Percentiles rank a stretch among this genome's conserved stretches.
Evolutionary conservation across 2,329 filamentous ascomycete species (phyloP).

Genomic region (Aspergillus chevalieri): DNA sequence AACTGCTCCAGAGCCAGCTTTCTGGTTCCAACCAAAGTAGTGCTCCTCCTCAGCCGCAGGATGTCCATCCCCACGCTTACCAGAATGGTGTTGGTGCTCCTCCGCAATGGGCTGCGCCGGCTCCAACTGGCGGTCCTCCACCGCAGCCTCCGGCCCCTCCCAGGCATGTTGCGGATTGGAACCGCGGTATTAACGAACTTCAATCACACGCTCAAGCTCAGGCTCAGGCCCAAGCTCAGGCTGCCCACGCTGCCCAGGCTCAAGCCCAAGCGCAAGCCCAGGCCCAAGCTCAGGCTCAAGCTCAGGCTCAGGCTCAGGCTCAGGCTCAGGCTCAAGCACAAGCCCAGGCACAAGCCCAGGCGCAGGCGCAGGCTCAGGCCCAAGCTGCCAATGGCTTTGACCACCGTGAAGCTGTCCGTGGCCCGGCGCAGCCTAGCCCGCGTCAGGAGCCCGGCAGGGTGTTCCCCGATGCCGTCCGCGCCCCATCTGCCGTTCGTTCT

Average conservation of each 20-base stretch:
- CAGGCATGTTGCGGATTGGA: conserved; percentile 56
- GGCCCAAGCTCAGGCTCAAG: conserved; percentile 32
- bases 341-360: conserved; percentile 41
- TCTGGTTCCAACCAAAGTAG: conserved; percentile 63
- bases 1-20: conserved; percentile 74
- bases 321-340: conserved; percentile 32
- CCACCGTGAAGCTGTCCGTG: conserved; percentile 65
- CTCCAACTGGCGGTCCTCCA: conserved; percentile 41
- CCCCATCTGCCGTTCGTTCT: conserved; percentile 52
- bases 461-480: conserved; percentile 61
- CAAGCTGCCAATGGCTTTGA: conserved; percentile 74
- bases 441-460: conserved; percentile 63
- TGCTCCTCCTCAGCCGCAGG: conserved; percentile 73
- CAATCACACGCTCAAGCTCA: conserved; percentile 49
- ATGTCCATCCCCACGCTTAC: conserved; percentile 92
- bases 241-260: conserved; percentile 3
- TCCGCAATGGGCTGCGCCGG: conserved; percentile 81
- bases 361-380: conserved; percentile 18
- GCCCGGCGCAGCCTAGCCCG: conserved; percentile 65
- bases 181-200: conserved; percentile 69
- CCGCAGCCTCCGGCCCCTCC: conserved; percentile 60
- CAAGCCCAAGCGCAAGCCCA: conserved; percentile 1
- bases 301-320: conserved; percentile 3
- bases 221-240: conserved; percentile 3
- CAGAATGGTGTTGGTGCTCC: conserved; percentile 78